Evolutionary conservation across 176 grass and related monocot genomes (phyloP), one percentile per base, ranked within the genome.

Genomic region (Oryza officinalis): DNA sequence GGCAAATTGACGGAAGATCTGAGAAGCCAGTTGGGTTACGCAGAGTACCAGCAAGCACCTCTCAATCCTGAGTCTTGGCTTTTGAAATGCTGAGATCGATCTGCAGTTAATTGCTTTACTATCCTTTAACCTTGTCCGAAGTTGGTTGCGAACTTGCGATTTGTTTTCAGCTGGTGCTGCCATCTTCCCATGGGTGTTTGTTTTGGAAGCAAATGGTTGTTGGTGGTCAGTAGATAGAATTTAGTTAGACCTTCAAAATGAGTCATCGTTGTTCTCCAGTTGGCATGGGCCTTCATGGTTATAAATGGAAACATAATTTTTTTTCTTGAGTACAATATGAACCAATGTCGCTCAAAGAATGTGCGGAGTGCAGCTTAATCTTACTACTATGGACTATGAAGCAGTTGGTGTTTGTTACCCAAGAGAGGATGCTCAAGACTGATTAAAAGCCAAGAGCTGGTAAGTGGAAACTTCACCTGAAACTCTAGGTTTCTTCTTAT

Each of bases 81-180:
- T 71, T 89, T 59, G 88, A 33, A 66, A 46, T 78, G 79, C 79
- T 79, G 69, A 86, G 84, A 86, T 86, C 84, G 84, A 86, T 86
- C 84, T 73, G 45, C 79, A 49, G 80, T 75, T 83, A 26, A 80
- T 69, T 79, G 79, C 60, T 79, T 69, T 75, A 33, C 32, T 33
- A 83, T 64, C 88, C 41, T 86, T 79, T 68, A 74, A 52, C 88
- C 68, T 83, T 79, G 88, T 79, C 47, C 1, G 74, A 78, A 78
- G 61, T 78, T 13, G 88, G 83, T 78, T 67, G 77, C 37, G 37
- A 38, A 38, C 37, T 38, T 38, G 37, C 63, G 54, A 71, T 77
- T 59, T 78, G 73, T 67, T 38, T 67, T 66, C 26, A 81, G 45
- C 63, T 46, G 63, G 85, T 31, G 14, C 43, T 77, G 72, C 22